Evolutionary conservation across 2,329 filamentous ascomycete genomes (phyloP), one percentile per base, ranked within the genome.

Genomic region (Amauroascus verrucosus): DNA sequence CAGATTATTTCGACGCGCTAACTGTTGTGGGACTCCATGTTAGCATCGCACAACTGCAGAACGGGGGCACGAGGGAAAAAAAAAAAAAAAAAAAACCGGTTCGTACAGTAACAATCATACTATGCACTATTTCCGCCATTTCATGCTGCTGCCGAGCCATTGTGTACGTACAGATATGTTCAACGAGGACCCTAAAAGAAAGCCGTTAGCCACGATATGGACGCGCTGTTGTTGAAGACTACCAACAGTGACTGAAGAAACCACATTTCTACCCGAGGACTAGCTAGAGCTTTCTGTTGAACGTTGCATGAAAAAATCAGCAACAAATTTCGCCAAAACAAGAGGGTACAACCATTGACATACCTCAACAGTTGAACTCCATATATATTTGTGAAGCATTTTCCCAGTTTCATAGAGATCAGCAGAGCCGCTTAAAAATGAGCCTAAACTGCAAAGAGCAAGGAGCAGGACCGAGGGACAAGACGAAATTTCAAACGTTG

Each of bases 111-210:
- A 61, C 58, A 44, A 61, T 57, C 30, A 61, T 58, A 22, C 57
- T 57, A 35, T 61, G 59, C 13, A 60, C 55, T 14, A 61, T 57
- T 30, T 60, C 58, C 11, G 59, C 57, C 57, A 60, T 61, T 41
- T 60, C 59, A 54, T 61, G 59, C 30, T 59, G 57, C 16, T 55
- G 54, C 11, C 59, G 57, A 48, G 51, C 48, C 54, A 61, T 56
- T 14, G 55, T 51, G 47, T 61, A 61, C 7, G 56, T 58, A 16
- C 59, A 57, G 22, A 61, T 59, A 53, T 61, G 59, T 20, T 61
- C 57, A 20, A 61, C 46, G 14, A 61, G 18, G 32, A 61, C 49
- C 26, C 59, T 61, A n/a, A 2, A 35, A 2, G 16, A 1, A n/a
- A 16, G 40, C 5, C 6, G 35, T 51, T 46, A 54, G 14, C 7